Evolutionary conservation across 2,329 filamentous ascomycete species (phyloP).

Genomic region (Rosellinia necatrix): DNA sequence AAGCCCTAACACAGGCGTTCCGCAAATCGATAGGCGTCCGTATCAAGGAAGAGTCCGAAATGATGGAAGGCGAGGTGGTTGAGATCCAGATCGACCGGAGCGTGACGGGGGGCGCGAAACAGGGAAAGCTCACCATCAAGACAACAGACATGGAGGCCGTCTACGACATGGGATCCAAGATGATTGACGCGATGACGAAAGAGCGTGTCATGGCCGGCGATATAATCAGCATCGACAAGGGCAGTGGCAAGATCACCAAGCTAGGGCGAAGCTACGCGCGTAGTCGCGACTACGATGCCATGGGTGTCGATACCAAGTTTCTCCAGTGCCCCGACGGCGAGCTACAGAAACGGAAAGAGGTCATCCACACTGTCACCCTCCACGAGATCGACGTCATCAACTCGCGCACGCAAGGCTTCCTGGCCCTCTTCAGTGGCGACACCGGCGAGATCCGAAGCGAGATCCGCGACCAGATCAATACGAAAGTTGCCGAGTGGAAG

Average conservation of each 20-base stretch:
- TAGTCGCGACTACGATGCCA: slow-evolving; percentile 97
- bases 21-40: slow-evolving; percentile 96
- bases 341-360: slow-evolving; percentile 94
- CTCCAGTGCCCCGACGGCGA: slow-evolving; percentile 97
- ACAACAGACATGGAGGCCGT: slow-evolving; percentile 99
- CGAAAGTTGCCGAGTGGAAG: slow-evolving; percentile 98
- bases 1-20: slow-evolving; percentile 97
- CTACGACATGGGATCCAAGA: slow-evolving; percentile 99
- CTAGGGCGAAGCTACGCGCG: slow-evolving; percentile 92
- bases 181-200: slow-evolving; percentile 99
- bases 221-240: slow-evolving; percentile 98
- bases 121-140: slow-evolving; percentile 98
- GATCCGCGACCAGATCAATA: slow-evolving; percentile 98
- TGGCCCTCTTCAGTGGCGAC: slow-evolving; percentile 96
- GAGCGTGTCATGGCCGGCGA: slow-evolving; percentile 98
- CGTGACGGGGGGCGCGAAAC: slow-evolving; percentile 94
- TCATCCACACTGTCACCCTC: slow-evolving; percentile 93
- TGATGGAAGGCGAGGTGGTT: slow-evolving; percentile 98
- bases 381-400: slow-evolving; percentile 99
- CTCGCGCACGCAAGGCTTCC: slow-evolving; percentile 95
- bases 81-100: slow-evolving; percentile 98
- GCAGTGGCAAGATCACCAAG: slow-evolving; percentile 96
- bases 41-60: slow-evolving; percentile 98
- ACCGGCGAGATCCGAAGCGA: slow-evolving; percentile 97
- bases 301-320: slow-evolving; percentile 98